A percentile compares a stretch with the other conserved stretches of the same genome.
Evolutionary conservation across 257 asterid genomes (phyloP).

Genomic region (Echites panduratus): DNA sequence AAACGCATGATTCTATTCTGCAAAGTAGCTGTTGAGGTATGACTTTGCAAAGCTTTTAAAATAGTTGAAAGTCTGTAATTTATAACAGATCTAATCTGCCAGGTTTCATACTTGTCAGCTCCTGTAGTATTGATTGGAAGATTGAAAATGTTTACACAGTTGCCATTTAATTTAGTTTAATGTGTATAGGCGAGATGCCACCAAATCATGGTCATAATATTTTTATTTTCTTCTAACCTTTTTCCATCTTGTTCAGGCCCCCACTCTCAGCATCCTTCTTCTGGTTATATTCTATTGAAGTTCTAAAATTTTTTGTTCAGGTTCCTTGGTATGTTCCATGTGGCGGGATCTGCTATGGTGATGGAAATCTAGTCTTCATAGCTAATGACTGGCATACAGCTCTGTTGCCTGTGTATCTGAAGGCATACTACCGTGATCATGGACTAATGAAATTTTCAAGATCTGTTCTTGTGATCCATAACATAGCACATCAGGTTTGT

Average conservation of each 20-base stretch:
- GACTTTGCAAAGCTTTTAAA: not conserved
- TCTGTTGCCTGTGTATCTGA: slow-evolving; percentile 82
- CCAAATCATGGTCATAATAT: not conserved
- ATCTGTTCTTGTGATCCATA: slow-evolving; percentile 89
- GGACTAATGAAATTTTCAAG: slow-evolving; percentile 82
- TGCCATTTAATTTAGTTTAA: not conserved
- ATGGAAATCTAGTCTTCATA: slow-evolving; percentile 86
- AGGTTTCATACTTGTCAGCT: not conserved
- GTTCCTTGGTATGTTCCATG: slow-evolving; percentile 98
- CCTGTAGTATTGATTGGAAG: not conserved
- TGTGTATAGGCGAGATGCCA: not conserved
- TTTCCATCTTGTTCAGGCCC: not conserved
- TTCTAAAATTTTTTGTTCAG: slow-evolving; percentile 31
- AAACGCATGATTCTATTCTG: slow-evolving; percentile 92
- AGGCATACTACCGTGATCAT: slow-evolving; percentile 88
- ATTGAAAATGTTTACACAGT: not conserved
- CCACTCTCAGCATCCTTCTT: not conserved
- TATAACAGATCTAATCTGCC: not conserved
- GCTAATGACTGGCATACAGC: slow-evolving; percentile 99
- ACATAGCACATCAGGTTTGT: slow-evolving; percentile 96
- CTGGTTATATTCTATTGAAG: slow-evolving; percentile 3
- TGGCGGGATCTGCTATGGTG: slow-evolving; percentile 97
- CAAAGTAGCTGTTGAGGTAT: slow-evolving; percentile 96
- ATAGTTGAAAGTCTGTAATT: not conserved
- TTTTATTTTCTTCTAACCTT: not conserved